These are phyloP conservation scores for Paramecium primaurelia DNA, from an alignment of 73 alveolate species.

Conservation along the genomic window DNA sequence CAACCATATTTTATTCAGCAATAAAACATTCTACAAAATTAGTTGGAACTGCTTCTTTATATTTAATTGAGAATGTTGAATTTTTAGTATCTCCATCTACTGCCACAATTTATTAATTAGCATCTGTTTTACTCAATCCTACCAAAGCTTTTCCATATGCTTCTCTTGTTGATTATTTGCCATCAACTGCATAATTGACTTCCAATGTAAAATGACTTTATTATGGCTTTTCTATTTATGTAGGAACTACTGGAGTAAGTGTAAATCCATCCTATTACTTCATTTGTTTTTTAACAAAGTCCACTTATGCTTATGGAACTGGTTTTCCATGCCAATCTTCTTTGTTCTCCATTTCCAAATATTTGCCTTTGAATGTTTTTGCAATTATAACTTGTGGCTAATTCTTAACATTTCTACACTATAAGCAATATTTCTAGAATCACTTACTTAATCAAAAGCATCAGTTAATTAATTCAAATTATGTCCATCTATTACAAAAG, in stretches of 20 bases:
- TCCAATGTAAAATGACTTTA: background rate
- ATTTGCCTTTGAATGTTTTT: constrained; percentile 76
- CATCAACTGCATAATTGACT: background rate
- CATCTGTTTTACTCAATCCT: constrained; percentile 63
- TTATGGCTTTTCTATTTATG: background rate
- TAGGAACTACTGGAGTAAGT: background rate
- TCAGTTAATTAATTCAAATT: constrained; percentile 54
- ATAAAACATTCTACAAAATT: constrained; percentile 78
- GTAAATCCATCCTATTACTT: background rate
- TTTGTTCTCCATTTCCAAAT: constrained; percentile 65
- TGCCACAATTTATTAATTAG: constrained; percentile 64
- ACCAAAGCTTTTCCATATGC: constrained; percentile 77
- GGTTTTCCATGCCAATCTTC: constrained; percentile 80
- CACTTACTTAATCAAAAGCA: constrained; percentile 60
- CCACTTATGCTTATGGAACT: constrained; percentile 52
- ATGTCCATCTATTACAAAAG: constrained; percentile 76
- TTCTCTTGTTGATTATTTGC: constrained; percentile 71
- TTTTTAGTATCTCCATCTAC: constrained; percentile 81
- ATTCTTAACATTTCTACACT: constrained; percentile 48
- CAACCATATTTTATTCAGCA: constrained; percentile 80
- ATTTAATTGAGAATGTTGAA: constrained; percentile 64
- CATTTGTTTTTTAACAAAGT: constrained; percentile 7
- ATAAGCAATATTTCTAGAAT: background rate
- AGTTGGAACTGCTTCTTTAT: constrained; percentile 69
- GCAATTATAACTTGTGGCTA: constrained; percentile 70